Base-by-base conservation (phyloP, 2,329 filamentous ascomycete species). In the Phaeoacremonium minimum region DNA sequence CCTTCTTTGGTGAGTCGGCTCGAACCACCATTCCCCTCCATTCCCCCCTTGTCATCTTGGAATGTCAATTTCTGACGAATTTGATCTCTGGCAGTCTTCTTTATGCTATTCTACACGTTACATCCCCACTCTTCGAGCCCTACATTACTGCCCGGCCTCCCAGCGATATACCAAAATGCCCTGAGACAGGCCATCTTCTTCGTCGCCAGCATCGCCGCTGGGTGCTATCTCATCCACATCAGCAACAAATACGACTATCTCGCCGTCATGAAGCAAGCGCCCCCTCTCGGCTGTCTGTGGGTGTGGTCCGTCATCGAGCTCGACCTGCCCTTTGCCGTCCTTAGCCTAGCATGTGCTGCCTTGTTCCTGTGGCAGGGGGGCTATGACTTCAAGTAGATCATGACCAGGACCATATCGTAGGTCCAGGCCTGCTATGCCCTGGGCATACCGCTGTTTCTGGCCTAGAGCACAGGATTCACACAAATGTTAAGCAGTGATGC, bases 271-370 rank as follows among this genome's bases (percentile, higher is more conserved):
- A 94, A 95, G 66, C 81, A 80, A 45, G 85, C 89, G 1, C 93
- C 93, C n/a, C 82, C 89, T 5, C 59, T 96, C 12, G 93, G 88
- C 1, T 91, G 87, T 28, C 60, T 97, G 14, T 97, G 91, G 90
- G 75, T 97, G 5, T 97, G 91, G 89, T 80, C 85, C 19, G 83
- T 97, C 15, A 73, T 97, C 32, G 93, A 98, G 65, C 74, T 96
- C 63, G 75, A 87, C 37, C 66, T 95, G 28, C 52, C 69, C 1
- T 80, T 76, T 51, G 86, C 85, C 1, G 64, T 83, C 2, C 47
- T 61, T 11, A 83, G 77, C 46, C 54, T 83, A 22, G 55, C 58
- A 4, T 46, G 62, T 2, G 63, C 67, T 2, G 66, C 50, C 2
- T 54, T 46, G 5, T 82, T 71, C 45, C 52, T 75, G 17, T 69